Percentiles rank a stretch among this genome's conserved stretches.
phyloP scores from a whole-genome alignment of 2,329 filamentous ascomycete genomes.

The Penicillium sp. region DNA sequence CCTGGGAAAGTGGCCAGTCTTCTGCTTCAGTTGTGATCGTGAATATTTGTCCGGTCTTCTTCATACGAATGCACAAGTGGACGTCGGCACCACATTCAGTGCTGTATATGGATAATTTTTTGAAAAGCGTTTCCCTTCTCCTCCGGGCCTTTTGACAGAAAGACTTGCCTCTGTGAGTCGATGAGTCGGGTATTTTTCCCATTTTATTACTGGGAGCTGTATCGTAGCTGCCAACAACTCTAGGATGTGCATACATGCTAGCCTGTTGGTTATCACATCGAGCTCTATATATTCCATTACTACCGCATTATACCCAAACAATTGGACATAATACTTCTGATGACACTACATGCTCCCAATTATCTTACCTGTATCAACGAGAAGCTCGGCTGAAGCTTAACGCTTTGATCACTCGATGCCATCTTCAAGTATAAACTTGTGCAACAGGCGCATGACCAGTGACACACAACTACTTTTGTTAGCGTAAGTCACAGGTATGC shows the following conservation, averaged over 20 bases:
- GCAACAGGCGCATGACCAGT: neutral
- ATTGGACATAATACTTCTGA: neutral
- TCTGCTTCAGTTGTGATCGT: neutral
- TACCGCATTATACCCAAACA: neutral
- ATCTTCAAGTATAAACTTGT: neutral
- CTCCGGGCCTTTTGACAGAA: neutral
- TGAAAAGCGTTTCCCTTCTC: neutral
- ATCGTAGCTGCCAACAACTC: neutral
- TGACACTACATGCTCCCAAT: neutral
- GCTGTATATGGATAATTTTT: neutral
- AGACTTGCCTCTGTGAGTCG: neutral
- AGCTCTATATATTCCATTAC: neutral
- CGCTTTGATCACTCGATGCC: neutral
- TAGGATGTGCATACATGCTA: neutral
- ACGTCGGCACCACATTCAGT: neutral
- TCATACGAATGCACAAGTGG: neutral
- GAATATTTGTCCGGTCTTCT: neutral
- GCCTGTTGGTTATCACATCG: neutral
- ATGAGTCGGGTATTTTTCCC: neutral
- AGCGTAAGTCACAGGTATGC: neutral
- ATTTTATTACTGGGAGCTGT: neutral
- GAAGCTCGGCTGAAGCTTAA: neutral
- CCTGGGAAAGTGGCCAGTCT: neutral
- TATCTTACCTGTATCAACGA: neutral
- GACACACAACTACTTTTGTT: neutral